phyloP scores from a whole-genome alignment of 2,329 filamentous ascomycete genomes.

The Aspergillus fumigatus region DNA sequence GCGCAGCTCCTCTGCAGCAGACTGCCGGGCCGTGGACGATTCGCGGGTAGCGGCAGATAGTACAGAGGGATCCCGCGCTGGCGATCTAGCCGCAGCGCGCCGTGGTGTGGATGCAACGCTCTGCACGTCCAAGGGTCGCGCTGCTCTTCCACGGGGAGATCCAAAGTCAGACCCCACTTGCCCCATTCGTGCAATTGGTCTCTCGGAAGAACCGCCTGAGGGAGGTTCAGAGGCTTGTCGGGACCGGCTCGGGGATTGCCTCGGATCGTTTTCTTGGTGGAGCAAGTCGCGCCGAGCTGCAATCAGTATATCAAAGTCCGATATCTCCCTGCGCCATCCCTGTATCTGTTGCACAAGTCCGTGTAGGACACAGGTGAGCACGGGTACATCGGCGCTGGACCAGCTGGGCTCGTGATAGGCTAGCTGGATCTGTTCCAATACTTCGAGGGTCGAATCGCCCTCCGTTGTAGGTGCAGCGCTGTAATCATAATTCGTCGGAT shows the following conservation, averaged over 20 bases:
- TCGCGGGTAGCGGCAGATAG: conserved; percentile 21
- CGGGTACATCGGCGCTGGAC: conserved; percentile 43
- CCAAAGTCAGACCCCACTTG: conserved; percentile 10
- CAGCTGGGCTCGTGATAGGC: conserved; percentile 44
- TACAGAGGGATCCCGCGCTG: conserved; percentile 19
- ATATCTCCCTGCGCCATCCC: conserved; percentile 59
- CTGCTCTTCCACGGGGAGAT: conserved; percentile 23
- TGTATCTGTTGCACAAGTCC: conserved; percentile 59
- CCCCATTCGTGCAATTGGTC: conserved; percentile 4
- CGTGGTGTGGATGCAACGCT: conserved; percentile 16
- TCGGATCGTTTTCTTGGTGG: conserved; percentile 28
- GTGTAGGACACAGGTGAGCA: conserved; percentile 55
- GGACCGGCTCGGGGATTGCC: conserved; percentile 11
- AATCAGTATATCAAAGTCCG: conserved; percentile 68
- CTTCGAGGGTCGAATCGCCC: conserved; percentile 26
- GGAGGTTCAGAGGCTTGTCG: conserved; percentile 21
- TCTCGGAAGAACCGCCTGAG: conserved; percentile 13
- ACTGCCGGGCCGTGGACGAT: conserved; percentile 19
- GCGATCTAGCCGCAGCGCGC: conserved; percentile 16
- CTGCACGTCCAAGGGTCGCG: conserved; percentile 10
- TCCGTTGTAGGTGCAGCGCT: conserved; percentile 5
- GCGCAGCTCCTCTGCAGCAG: conserved; percentile 29
- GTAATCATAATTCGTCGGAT: conserved; percentile 61
- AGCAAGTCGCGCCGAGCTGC: conserved; percentile 50
- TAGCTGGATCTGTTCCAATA: conserved; percentile 22